Evolutionary conservation across 345 rosid genomes (phyloP), one percentile per base, ranked within the genome.

Genomic region (Noccaea caerulescens): DNA sequence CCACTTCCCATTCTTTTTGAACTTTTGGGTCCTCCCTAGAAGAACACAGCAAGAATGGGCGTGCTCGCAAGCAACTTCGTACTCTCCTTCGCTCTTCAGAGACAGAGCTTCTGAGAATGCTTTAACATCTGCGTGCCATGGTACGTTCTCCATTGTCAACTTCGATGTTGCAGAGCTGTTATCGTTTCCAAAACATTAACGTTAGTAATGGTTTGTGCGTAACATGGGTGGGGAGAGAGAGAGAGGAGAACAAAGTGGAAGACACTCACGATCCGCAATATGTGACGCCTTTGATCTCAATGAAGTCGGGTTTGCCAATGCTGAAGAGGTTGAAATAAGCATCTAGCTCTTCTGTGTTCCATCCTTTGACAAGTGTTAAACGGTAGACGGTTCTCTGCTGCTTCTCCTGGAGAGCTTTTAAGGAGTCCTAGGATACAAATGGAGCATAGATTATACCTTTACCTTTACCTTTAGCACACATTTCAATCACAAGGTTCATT

Each of bases 11-110:
- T 88, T 33, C 57, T 89, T 72, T 80, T 88, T 94, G 87, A 94
- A 94, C 83, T 88, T 94, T 4, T 87, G 80, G 0, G 96, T 82
- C 77, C 81, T 88, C n/a, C 96, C 98, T 77, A 94, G 68, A 66
- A 94, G 96, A 77, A 94, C 90, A 44, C 98, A 91, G 75, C 98
- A 94, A 7, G 98, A 94, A 79, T 88, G 99, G 47, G 74, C 87
- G 71, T 94, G 98, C 82, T 94, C 97, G 60, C 99, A 94, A n/a
- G 99, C 98, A 69, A 94, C 93, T 77, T 91, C 95, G 56, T 94
- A 94, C 69, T 84, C 83, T 30, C 97, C 98, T 10, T 80, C 69
- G 74, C 96, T 91, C 76, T 78, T 94, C 62, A 57, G 38, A 63
- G 97, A 82, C 50, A 91, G 79, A 51, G 93, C 92, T 80, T 94